A percentile compares a stretch with the other conserved stretches of the same genome.
These are phyloP conservation scores for Cicer arietinum DNA, from an alignment of 306 rosid species.

Conservation along the genomic window DNA sequence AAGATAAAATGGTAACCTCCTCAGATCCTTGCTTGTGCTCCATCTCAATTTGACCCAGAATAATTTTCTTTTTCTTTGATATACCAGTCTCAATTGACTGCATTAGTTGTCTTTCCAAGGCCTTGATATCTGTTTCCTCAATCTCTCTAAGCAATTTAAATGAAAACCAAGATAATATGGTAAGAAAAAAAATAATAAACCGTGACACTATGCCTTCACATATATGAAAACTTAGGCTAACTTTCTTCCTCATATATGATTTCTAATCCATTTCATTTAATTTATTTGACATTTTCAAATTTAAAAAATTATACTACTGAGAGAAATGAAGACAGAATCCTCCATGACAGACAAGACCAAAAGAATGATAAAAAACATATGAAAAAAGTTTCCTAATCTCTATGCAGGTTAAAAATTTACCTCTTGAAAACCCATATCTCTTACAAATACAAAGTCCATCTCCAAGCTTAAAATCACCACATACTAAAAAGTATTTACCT, in stretches of 20 bases:
- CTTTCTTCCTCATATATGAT: conserved; percentile 2
- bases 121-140: conserved; percentile 79
- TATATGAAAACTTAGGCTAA: conserved; percentile 13
- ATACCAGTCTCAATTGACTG: conserved; percentile 80
- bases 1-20: conserved; percentile 57
- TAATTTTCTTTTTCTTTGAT: conserved; percentile 79
- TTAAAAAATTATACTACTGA: not conserved
- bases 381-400: conserved; percentile 5
- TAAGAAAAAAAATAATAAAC: not conserved
- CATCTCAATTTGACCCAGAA: conserved; percentile 78
- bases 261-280: not conserved
- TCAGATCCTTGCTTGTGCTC: conserved; percentile 73
- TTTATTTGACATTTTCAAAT: not conserved
- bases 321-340: conserved; percentile 18
- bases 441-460: not conserved
- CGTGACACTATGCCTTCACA: not conserved
- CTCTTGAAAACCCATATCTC: not conserved
- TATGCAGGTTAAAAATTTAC: not conserved
- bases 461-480: not conserved
- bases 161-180: not conserved
- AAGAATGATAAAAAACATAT: conserved; percentile 14
- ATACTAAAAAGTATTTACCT: not conserved
- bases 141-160: conserved; percentile 65
- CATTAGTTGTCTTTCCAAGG: conserved; percentile 82
- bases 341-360: conserved; percentile 3